Conservation (phyloP, 495 filamentous ascomycete species). For the Chaetomium cochliodes region DNA sequence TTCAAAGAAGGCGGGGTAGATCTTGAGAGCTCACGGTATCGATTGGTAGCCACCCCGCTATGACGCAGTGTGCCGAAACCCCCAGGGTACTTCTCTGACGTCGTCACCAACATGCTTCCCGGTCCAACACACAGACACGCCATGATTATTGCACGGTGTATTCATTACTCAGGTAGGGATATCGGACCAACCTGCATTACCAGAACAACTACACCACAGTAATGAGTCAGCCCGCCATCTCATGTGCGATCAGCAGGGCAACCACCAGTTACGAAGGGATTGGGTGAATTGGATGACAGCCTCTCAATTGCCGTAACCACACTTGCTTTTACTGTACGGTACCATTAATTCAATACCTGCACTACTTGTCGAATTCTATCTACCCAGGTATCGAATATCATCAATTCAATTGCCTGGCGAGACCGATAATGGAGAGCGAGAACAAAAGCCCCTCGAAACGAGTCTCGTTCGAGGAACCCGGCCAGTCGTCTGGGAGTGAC, state of each 20-base stretch:
- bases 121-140: background rate
- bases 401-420: background rate
- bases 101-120: background rate
- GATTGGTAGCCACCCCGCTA: conserved; percentile 18
- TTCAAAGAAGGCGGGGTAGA: background rate
- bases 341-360: background rate
- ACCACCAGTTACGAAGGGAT: background rate
- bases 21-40: background rate
- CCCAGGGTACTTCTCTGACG: conserved; percentile 4
- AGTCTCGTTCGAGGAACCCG: conserved; percentile 20
- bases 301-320: background rate
- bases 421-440: background rate
- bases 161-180: too few species aligned
- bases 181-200: background rate
- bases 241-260: background rate
- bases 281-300: background rate
- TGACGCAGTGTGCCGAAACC: conserved; percentile 18
- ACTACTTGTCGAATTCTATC: background rate
- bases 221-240: conserved; percentile 10
- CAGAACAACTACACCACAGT: background rate
- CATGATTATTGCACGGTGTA: background rate
- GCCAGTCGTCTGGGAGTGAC: conserved; percentile 39
- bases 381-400: background rate
- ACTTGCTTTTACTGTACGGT: background rate
- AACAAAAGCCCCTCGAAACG: background rate